These are phyloP conservation scores for Nannochloropsis oceanica DNA, from an alignment of 108 stramenopile species.

Conservation along the genomic window DNA sequence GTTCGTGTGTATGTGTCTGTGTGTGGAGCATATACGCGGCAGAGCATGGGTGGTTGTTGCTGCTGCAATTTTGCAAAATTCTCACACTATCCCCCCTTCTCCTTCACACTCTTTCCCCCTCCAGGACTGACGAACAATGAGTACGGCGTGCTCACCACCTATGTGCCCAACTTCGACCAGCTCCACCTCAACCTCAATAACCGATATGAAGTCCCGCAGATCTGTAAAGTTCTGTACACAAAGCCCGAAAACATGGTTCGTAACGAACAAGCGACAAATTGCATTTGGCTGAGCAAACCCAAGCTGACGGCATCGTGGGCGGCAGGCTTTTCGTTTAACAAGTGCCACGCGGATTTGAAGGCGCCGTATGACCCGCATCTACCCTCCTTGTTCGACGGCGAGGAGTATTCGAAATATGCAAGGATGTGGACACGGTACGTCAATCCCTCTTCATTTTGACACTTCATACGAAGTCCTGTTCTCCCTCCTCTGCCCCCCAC, in stretches of 20 bases:
- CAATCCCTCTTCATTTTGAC: not conserved
- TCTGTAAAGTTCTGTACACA: slow-evolving; percentile 12
- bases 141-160: slow-evolving; percentile 72
- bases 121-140: slow-evolving; percentile 52
- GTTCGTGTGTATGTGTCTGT: too few species aligned
- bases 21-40: too few species aligned
- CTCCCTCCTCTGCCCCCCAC: not conserved
- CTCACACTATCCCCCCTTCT: not conserved
- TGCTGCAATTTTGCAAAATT: not conserved
- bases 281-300: slow-evolving; percentile 21
- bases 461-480: not conserved
- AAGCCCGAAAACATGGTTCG: not conserved
- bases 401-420: slow-evolving; percentile 72
- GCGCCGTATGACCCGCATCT: slow-evolving; percentile 80
- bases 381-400: slow-evolving; percentile 61
- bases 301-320: slow-evolving; percentile 61
- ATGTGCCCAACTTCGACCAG: slow-evolving; percentile 49
- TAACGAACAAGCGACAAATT: slow-evolving; percentile 7
- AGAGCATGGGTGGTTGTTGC: not conserved
- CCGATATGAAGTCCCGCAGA: slow-evolving; percentile 10
- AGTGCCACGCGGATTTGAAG: slow-evolving; percentile 76
- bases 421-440: slow-evolving; percentile 52
- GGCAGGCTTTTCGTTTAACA: slow-evolving; percentile 70
- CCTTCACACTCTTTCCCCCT: not conserved
- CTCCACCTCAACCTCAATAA: slow-evolving; percentile 10